Evolutionary conservation across 352 stramenopile genomes (phyloP), one percentile per base, ranked within the genome.

Genomic region (Globisporangium nodosum): DNA sequence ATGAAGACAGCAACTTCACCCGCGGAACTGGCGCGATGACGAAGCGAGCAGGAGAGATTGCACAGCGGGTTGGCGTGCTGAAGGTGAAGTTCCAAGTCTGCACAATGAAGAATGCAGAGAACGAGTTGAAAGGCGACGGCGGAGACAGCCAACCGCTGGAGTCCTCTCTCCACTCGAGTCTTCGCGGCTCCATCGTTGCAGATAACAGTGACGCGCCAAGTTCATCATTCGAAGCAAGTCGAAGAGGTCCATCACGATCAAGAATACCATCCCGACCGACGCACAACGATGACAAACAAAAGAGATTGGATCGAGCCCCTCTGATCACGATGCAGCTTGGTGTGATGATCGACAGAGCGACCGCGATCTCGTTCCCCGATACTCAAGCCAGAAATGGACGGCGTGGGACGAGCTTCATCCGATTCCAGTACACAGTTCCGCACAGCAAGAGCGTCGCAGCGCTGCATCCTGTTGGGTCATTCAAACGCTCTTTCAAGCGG

Each of bases 401-500:
- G 16, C 31, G 30, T 31, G 12, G 30, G 40, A 2, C 15, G 16
- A 33, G n/a, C 24, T 15, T 56, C 35, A 15, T 65, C 11, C 52
- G 60, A 30, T 59, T 60, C 27, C 46, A 61, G 21, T 65, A 65
- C 33, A 31, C 40, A 18, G 20, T 65, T 12, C 60, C 60, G 3
- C 39, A n/a, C 27, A 55, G 20, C n/a, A 35, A 48, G 2, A 49
- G 30, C 37, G 47, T 5, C 8, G 43, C 35, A 2, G 51, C 18
- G 6, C n/a, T 18, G 7, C 21, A 37, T 9, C 8, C n/a, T 5
- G 3, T 24, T 5, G 49, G 56, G 45, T 67, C 61, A 5, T 60
- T 70, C 49, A 59, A 70, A 30, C 71, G 71, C 11, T 69, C 54
- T n/a, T 47, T 69, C 30, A 49, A 47, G 35, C 64, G 71, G 39